Conservation (phyloP, 345 rosid species). For the Euphorbia pulcherrima region DNA sequence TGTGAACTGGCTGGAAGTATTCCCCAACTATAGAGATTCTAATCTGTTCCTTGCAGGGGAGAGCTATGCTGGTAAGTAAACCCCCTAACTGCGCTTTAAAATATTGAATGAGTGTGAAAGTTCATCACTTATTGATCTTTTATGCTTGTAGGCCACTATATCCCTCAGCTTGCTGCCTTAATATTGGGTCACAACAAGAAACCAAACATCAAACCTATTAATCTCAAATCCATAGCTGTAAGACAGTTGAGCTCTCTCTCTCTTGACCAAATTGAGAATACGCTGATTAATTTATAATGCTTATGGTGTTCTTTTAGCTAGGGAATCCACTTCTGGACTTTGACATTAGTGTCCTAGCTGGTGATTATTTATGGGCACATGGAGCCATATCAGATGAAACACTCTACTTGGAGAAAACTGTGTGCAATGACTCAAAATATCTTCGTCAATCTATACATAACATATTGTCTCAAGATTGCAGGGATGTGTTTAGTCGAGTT, state of each 20-base stretch:
- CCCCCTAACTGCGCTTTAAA: too few species aligned
- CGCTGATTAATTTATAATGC: not conserved
- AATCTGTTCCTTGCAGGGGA: conserved; percentile 37
- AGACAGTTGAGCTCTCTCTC: not conserved
- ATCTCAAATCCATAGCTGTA: conserved; percentile 37
- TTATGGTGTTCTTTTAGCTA: conserved; percentile 20
- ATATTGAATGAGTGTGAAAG: too few species aligned
- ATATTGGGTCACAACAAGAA: conserved; percentile 31
- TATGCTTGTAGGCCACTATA: conserved; percentile 21
- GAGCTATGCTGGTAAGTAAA: conserved; percentile 43
- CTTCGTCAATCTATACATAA: conserved; percentile 14
- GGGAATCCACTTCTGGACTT: conserved; percentile 44
- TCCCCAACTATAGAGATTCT: conserved; percentile 28
- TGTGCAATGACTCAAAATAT: conserved; percentile 31
- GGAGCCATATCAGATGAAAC: conserved; percentile 39
- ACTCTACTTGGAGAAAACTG: conserved; percentile 23
- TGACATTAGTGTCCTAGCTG: conserved; percentile 25
- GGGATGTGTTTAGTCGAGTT: conserved; percentile 23
- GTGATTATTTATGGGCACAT: conserved; percentile 34
- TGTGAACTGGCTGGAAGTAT: conserved; percentile 34
- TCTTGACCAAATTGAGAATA: not conserved
- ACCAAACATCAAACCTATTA: conserved; percentile 20
- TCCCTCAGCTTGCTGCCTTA: conserved; percentile 37
- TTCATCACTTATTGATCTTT: too few species aligned
- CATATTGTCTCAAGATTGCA: conserved; percentile 26